phyloP scores from a whole-genome alignment of 768 basidiomycete genomes.

The Trametes maxima region DNA sequence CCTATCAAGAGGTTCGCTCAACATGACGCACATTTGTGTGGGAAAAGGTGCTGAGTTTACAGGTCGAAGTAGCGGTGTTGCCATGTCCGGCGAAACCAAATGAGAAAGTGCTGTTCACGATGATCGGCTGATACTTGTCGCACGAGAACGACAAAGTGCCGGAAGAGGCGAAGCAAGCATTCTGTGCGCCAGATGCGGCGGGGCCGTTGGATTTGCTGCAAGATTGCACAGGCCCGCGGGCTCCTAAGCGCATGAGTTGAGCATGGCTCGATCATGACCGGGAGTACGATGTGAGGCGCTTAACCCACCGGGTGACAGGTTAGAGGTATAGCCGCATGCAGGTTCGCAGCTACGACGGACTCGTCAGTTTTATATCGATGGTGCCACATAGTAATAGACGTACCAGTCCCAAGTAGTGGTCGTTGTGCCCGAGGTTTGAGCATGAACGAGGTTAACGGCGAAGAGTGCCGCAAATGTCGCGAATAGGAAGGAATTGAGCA shows the following conservation, averaged over 20 bases:
- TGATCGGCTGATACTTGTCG: conserved; percentile 24
- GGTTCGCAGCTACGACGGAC: conserved; percentile 17
- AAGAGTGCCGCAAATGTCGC: too few species aligned
- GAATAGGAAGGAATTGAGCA: too few species aligned
- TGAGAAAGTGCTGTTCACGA: conserved; percentile 25
- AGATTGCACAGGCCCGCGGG: conserved; percentile 20
- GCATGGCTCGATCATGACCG: neutral
- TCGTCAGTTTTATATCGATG: neutral
- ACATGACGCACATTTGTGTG: neutral
- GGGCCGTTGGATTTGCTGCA: conserved; percentile 20
- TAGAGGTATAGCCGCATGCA: conserved; percentile 19
- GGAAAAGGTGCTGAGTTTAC: neutral
- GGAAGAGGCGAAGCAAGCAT: conserved; percentile 25
- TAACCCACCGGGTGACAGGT: conserved; percentile 10
- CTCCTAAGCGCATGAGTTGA: neutral
- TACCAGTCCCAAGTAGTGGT: too few species aligned
- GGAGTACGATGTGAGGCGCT: too few species aligned
- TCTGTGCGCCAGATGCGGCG: conserved; percentile 17
- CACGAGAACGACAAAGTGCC: conserved; percentile 23
- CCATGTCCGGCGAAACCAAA: conserved; percentile 25
- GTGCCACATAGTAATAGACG: too few species aligned
- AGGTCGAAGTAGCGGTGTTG: conserved; percentile 22
- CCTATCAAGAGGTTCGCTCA: conserved; percentile 1
- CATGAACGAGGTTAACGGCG: neutral
- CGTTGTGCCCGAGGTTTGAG: conserved; percentile 19